phyloP scores from a whole-genome alignment of 208 protist species.

The Naegleria lovaniensis region DNA sequence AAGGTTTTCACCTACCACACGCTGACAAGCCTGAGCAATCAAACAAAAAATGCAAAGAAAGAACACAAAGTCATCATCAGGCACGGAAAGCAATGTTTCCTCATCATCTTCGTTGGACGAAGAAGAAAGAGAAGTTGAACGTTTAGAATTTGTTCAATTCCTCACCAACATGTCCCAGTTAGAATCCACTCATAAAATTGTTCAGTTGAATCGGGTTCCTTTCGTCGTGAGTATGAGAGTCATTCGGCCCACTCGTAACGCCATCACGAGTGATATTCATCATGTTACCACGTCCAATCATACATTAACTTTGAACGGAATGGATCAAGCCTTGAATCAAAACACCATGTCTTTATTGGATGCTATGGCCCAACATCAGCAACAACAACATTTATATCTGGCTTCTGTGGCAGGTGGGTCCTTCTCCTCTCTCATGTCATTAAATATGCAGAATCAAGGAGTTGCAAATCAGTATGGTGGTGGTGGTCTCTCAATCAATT shows the following conservation, averaged over 20 bases:
- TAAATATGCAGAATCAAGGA: neutral
- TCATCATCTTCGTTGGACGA: neutral
- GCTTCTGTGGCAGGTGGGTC: neutral
- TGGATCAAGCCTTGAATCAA: neutral
- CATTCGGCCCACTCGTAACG: neutral
- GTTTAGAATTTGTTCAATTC: neutral
- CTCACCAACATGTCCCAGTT: neutral
- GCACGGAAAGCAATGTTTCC: too few species aligned
- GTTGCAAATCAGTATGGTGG: neutral
- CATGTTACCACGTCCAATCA: neutral
- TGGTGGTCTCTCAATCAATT: neutral
- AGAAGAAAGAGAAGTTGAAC: neutral
- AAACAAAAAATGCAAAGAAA: too few species aligned
- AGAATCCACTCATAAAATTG: constrained; percentile 6
- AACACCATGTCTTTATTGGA: neutral
- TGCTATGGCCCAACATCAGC: neutral
- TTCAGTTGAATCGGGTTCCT: neutral
- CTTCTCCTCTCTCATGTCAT: neutral
- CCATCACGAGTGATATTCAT: neutral
- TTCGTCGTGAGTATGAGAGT: neutral
- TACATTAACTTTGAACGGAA: neutral
- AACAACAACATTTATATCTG: neutral
- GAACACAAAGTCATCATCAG: too few species aligned
- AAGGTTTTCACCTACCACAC: too few species aligned
- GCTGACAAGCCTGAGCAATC: too few species aligned